Conservation (phyloP, 2,329 filamentous ascomycete species). For the Epichloe uncinata region DNA sequence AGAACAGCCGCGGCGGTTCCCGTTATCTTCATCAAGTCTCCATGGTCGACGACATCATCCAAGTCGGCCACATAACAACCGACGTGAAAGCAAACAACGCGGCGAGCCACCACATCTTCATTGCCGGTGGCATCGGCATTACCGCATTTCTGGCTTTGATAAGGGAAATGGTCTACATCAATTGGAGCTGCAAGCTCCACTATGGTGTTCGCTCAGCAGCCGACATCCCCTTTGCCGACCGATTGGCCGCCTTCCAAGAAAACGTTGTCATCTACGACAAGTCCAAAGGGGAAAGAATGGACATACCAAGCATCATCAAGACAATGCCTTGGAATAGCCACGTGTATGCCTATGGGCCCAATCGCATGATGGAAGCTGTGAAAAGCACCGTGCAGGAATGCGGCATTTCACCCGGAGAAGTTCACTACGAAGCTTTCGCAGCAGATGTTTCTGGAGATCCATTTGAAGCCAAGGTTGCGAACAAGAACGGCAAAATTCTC, state of each 20-base stretch:
- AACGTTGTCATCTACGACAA: constrained; percentile 40
- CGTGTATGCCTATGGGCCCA: constrained; percentile 49
- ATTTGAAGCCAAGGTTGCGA: constrained; percentile 42
- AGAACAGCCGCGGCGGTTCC: constrained; percentile 46
- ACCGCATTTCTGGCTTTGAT: constrained; percentile 47
- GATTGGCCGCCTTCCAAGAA: constrained; percentile 27
- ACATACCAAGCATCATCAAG: constrained; percentile 36
- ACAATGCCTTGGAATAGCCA: constrained; percentile 38
- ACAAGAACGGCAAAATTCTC: constrained; percentile 25
- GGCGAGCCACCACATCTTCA: constrained; percentile 46
- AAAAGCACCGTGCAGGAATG: constrained; percentile 24
- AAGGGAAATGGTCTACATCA: constrained; percentile 26
- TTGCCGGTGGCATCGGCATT: constrained; percentile 52
- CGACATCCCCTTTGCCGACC: constrained; percentile 43
- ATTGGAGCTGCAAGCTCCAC: constrained; percentile 41
- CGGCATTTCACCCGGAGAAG: constrained; percentile 33
- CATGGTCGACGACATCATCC: constrained; percentile 34
- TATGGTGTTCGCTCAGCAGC: constrained; percentile 39
- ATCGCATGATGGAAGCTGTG: constrained; percentile 41
- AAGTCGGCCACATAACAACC: constrained; percentile 35
- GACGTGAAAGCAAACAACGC: constrained; percentile 31
- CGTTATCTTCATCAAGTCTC: constrained; percentile 39
- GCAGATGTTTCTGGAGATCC: constrained; percentile 42
- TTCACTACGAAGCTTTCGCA: constrained; percentile 49
- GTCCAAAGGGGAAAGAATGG: constrained; percentile 35